Conservation (phyloP, 1,284 basidiomycete species). For the Trametes pubescens region DNA sequence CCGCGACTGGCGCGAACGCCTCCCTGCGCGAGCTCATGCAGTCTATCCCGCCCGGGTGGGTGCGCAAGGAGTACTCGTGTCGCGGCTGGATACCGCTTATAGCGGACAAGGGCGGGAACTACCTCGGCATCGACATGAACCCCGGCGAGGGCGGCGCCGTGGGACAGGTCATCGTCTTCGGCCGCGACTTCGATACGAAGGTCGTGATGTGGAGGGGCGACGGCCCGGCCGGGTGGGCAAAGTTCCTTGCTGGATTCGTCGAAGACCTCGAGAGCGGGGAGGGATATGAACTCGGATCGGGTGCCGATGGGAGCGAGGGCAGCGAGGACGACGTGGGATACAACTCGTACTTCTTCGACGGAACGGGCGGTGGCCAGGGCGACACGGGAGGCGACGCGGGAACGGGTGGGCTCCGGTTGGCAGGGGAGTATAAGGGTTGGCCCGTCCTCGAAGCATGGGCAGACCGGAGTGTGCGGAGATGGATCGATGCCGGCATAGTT, state of each 20-base stretch:
- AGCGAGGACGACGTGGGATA: constrained; percentile 89
- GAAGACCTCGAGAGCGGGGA: constrained; percentile 94
- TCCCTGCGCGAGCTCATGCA: constrained; percentile 82
- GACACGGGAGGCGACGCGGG: constrained; percentile 80
- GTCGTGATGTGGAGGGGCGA: constrained; percentile 94
- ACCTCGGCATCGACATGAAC: constrained; percentile 94
- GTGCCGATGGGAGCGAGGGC: constrained; percentile 59
- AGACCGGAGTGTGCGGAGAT: constrained; percentile 84
- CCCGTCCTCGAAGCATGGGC: constrained; percentile 91
- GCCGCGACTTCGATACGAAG: constrained; percentile 97
- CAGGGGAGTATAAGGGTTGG: constrained; percentile 90
- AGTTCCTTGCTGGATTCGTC: constrained; percentile 92
- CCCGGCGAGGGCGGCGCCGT: constrained; percentile 79
- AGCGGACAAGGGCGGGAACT: constrained; percentile 94
- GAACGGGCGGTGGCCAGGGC: constrained; percentile 74
- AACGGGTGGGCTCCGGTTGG: constrained; percentile 70
- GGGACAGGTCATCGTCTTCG: constrained; percentile 98
- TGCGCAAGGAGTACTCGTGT: constrained; percentile 90
- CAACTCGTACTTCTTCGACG: constrained; percentile 86
- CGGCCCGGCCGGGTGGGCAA: constrained; percentile 92
- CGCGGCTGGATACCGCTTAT: constrained; percentile 97
- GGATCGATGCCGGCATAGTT: constrained; percentile 82
- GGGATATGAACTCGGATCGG: constrained; percentile 79
- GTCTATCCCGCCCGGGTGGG: constrained; percentile 92
- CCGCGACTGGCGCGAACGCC: constrained; percentile 78